Conservation (phyloP, 169 alveolate genomes). For the Eimeria acervulina region DNA sequence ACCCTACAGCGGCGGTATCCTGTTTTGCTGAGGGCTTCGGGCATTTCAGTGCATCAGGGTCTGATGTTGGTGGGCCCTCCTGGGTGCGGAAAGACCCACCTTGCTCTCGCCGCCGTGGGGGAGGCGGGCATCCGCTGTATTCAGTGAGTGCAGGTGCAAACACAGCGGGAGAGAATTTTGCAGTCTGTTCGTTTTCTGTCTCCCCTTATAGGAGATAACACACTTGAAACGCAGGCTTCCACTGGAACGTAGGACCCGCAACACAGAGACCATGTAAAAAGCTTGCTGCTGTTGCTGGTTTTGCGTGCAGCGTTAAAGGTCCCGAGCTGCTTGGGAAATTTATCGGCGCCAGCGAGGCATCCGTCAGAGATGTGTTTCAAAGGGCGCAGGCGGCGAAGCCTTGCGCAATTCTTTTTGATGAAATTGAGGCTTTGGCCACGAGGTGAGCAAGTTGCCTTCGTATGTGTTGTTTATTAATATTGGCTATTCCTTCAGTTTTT, state of each 20-base stretch:
- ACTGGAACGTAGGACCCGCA: background rate
- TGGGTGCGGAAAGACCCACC: conserved; percentile 97
- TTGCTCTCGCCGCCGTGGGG: conserved; percentile 96
- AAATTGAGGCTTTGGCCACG: conserved; percentile 97
- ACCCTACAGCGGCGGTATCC: conserved; percentile 61
- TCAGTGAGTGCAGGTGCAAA: conserved; percentile 34
- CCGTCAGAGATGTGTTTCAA: conserved; percentile 97
- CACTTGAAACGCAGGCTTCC: background rate
- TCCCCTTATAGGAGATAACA: background rate
- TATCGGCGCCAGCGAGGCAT: conserved; percentile 99
- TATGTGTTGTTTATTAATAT: background rate
- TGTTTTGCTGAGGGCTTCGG: conserved; percentile 56
- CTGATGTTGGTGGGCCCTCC: conserved; percentile 85
- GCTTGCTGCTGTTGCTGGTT: background rate
- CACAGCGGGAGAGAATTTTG: background rate
- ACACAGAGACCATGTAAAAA: background rate
- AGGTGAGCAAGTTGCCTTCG: conserved; percentile 54
- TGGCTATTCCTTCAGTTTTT: background rate
- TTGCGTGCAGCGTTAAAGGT: conserved; percentile 85
- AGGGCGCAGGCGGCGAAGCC: conserved; percentile 99
- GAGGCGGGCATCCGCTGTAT: conserved; percentile 89
- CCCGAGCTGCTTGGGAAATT: conserved; percentile 97
- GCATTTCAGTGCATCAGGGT: conserved; percentile 79
- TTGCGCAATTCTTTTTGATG: conserved; percentile 99
- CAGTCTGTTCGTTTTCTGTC: background rate